Evolutionary conservation across 2,329 filamentous ascomycete genomes (phyloP), one percentile per base, ranked within the genome.

Genomic region (Scedosporium dehoogii): DNA sequence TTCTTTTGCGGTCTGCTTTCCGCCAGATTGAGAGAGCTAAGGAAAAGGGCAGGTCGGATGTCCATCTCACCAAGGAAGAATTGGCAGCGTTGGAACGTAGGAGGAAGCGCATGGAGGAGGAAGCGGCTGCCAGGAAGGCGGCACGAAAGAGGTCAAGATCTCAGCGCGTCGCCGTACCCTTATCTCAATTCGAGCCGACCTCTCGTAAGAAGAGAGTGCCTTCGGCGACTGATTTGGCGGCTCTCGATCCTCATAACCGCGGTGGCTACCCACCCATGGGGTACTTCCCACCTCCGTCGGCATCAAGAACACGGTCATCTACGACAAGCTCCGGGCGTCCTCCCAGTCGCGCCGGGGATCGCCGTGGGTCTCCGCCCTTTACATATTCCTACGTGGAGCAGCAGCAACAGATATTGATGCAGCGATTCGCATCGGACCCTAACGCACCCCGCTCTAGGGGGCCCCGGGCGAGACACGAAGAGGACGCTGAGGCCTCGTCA

Each of bases 1-100:
- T 83, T 66, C 75, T 96, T 68, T 85, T 94, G 66, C 87, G 92
- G 66, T 85, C 85, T 66, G 92, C 92, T 48, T 76, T 96, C 73
- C 85, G 87, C 68, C 88, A 91, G 67, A 96, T 97, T 70, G 85
- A 87, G 66, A 84, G 86, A 66, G 91, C 92, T 16, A 86, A 90
- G 71, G 84, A 85, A 65, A 85, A 85, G 69, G 92, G 92, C 66
- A 88, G 87, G 73, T 79, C 82, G 55, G 90, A 96, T 63, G 90
- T 97, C 62, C 89, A 87, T 71, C 81, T 97, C 66, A 91, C 83
- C 68, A 84, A 87, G 69, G 85, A 89, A 61, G 92, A 97, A 73
- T 79, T 96, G 68, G 88, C 87, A 65, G 92, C 91, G 57, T 80
- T 96, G 67, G 88, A 93, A 71, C 84, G 86, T 65, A 80, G 82